These are phyloP conservation scores for Mycena citricolor DNA, from an alignment of 1,284 basidiomycete species.

Conservation along the genomic window DNA sequence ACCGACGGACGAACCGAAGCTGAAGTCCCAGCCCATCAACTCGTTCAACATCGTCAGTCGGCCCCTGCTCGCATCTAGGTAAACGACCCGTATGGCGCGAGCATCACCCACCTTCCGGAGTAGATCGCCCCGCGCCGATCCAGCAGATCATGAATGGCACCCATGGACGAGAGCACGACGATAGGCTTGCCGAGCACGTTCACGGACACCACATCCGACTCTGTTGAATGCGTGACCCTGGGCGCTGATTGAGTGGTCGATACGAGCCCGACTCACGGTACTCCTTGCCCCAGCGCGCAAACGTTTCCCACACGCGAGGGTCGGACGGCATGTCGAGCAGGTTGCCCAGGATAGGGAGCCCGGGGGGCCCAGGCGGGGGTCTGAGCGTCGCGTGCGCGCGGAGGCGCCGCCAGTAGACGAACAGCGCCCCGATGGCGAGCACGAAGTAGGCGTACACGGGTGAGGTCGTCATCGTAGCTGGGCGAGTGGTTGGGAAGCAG, in stretches of 20 bases:
- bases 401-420: too few species aligned
- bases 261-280: slow-evolving; percentile 3
- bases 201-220: slow-evolving; percentile 11
- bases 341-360: slow-evolving; percentile 5
- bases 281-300: slow-evolving; percentile 6
- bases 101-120: slow-evolving; percentile 12
- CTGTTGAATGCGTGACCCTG: too few species aligned
- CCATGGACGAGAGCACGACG: slow-evolving; percentile 3
- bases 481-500: too few species aligned
- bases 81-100: too few species aligned
- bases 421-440: too few species aligned
- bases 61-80: too few species aligned
- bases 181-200: slow-evolving; percentile 2
- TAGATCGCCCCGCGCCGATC: slow-evolving; percentile 9
- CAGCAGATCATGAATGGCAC: slow-evolving; percentile 7
- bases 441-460: too few species aligned
- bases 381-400: too few species aligned
- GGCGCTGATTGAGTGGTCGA: too few species aligned
- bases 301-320: slow-evolving; percentile 9
- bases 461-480: too few species aligned
- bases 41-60: slow-evolving; percentile 34
- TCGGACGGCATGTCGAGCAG: slow-evolving; percentile 8
- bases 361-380: too few species aligned
- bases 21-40: slow-evolving; percentile 25
- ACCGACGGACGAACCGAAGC: neutral